Conservation (phyloP, 257 asterid genomes). For the Cruciata laevipes region DNA sequence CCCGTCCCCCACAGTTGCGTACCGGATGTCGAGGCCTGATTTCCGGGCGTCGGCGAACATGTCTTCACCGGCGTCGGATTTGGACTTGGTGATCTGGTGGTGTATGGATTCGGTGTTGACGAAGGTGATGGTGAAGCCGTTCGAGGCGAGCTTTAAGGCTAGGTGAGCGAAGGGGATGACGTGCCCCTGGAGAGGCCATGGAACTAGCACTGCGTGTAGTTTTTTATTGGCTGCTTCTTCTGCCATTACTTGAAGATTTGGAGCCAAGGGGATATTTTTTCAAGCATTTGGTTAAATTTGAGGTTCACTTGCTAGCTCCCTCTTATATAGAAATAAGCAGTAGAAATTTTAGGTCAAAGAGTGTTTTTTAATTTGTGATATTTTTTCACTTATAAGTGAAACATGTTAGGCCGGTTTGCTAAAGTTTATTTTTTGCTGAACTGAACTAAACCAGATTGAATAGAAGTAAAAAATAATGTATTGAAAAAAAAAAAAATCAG, state of each 20-base stretch:
- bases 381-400: too few relatives aligned
- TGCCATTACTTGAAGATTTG: slow-evolving; percentile 7
- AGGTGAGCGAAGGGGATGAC: slow-evolving; percentile 24
- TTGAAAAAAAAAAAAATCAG: too few relatives aligned
- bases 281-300: too few relatives aligned
- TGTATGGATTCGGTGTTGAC: slow-evolving; percentile 26
- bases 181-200: slow-evolving; percentile 37
- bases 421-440: too few relatives aligned
- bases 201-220: slow-evolving; percentile 23
- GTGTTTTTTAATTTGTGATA: too few relatives aligned
- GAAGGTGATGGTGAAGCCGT: slow-evolving; percentile 32
- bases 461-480: too few relatives aligned
- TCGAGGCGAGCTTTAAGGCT: slow-evolving; percentile 29
- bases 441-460: too few relatives aligned
- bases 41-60: slow-evolving; percentile 39
- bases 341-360: too few relatives aligned
- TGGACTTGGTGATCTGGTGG: slow-evolving; percentile 16
- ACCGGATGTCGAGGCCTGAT: slow-evolving; percentile 52
- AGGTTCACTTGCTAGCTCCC: too few relatives aligned
- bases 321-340: too few relatives aligned
- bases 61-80: neutral
- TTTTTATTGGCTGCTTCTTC: neutral
- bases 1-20: slow-evolving; percentile 49
- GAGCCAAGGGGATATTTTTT: too few relatives aligned
- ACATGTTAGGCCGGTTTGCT: too few relatives aligned